Evolutionary conservation across 2,329 filamentous ascomycete genomes (phyloP), one percentile per base, ranked within the genome.

Genomic region (Cryphonectria naterciae): DNA sequence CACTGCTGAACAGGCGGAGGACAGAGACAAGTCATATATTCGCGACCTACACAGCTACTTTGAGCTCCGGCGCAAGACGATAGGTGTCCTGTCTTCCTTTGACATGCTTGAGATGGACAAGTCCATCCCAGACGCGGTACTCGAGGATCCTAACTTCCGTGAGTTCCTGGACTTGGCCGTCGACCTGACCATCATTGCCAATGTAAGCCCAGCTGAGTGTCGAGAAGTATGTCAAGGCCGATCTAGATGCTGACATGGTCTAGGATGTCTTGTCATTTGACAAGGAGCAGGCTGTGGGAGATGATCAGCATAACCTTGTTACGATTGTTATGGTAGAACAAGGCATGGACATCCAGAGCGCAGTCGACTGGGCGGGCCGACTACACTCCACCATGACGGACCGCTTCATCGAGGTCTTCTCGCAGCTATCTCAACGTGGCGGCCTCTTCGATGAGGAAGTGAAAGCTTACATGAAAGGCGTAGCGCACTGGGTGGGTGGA

Each of bases 301-400:
- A 77, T 46, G 76, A 77, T n/a, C 73, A 76, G 56, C 78, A 79
- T 74, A 80, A 78, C 69, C 58, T 79, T 37, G 71, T 80, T 11
- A 77, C 76, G 5, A 72, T 79, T 6, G 71, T 77, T 32, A 77
- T 77, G 75, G 67, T 10, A 10, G 68, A 64, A 22, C 15, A 66
- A 17, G 41, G 37, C 8, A n/a, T 66, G 32, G 28, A 58, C 46
- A 37, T 75, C 56, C 75, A 75, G 70, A 69, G 46, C 17, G 71
- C 71, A 67, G 15, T 77, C 15, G 43, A 73, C 72, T 73, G 73
- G 73, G 63, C 70, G 2, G 71, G 39, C 1, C 49, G 28, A 22
- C 69, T 70, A 25, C 72, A 75, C 56, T 67, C 58, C 11, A 41
- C 61, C 2, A 68, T 73, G 17, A 54, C 62, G 25, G 41, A 63